Evolutionary conservation across 2,329 filamentous ascomycete species (phyloP), one percentile per base, ranked within the genome.

Genomic region (Pseudopithomyces maydicus): DNA sequence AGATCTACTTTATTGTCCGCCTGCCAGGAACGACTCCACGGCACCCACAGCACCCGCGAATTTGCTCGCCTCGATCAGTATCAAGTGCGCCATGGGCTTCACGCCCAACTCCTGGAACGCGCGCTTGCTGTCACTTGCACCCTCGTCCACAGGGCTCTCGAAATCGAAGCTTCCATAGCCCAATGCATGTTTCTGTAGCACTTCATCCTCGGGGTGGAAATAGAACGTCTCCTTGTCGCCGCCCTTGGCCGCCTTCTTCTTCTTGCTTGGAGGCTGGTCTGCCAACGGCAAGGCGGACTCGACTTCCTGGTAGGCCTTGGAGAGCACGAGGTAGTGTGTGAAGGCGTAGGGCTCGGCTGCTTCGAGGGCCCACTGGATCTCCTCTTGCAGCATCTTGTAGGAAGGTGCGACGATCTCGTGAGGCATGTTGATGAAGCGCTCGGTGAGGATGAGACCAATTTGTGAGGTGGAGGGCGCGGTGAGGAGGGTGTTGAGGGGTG

Each of bases 381-480:
- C 95, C 72, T 98, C 92, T 47, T 91, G 81, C 49, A 99, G 85
- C 92, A 97, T 97, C 49, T 84, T 87, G 83, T 97, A 98, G 86
- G 98, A 90, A 3, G 95, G 94, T 29, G 95, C 94, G 14, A 92
- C 87, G 61, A 97, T 88, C 77, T 98, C 91, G 15, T 91, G 83
- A n/a, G 95, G 95, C 82, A 97, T 93, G 80, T 99, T 99, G 81
- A 99, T 92, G 68, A 98, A 82, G 20, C 94, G 88, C 77, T 99
- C 95, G 2, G 92, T 91, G n/a, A 99, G 82, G 26, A 99, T 85
- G 15, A 99, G 81, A 3, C 92, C 95, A 55, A 97, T 85, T 54
- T 92, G 87, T 0, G 76, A 66, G 41, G 70, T 45, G 0, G 74
- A 71, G 2, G 69, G 61, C 15, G 72, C 57, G 6, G 69, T 55